Base-by-base conservation (phyloP, 768 basidiomycete genomes). In the Asterophora parasitica region DNA sequence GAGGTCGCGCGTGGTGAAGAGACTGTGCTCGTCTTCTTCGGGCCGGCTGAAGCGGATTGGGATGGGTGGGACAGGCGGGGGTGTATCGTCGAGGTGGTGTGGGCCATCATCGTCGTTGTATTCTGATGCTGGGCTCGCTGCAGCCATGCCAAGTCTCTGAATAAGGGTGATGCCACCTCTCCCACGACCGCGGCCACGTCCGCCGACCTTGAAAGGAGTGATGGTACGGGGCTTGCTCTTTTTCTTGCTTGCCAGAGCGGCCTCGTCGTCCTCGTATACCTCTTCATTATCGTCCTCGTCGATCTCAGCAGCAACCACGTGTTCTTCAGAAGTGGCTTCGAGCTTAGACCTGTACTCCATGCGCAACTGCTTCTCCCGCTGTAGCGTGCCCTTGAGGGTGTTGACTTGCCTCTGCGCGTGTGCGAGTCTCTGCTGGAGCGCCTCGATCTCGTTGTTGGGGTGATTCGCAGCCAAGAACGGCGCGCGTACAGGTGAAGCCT, bases 351-450 rank as follows among this genome's bases (percentile, higher is more conserved):
- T 72, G 49, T 80, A 79, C 45, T 85, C 83, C 61, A 90, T 78
- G 28, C 85, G 79, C 46, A 82, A 69, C 69, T 89, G 85, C 68
- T 91, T 92, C 76, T 93, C 92, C 49, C 90, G 75, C 58, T 82
- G 80, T 44, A 93, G 63, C 0, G 83, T 82, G 40, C 84, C 79
- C 59, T 89, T 88, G 51, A 93, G 78, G 12, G 90, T 91, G 52
- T 73, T 77, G 58, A 93, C 84, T 59, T 91, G 90, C 50, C 91
- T 73, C 63, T 93, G 89, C 4, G 92, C 88, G 63, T 92, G 90
- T 9, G 88, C 85, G 30, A 93, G 73, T 20, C 84, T 75, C 59
- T 91, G 85, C 50, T 90, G 84, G 11, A 92, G 68, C 0, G 82
- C 79, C 57, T 92, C 90, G 33, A 91, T 81, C 64, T 92, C 90